phyloP scores from a whole-genome alignment of 345 rosid species.

The Populus nigra region DNA sequence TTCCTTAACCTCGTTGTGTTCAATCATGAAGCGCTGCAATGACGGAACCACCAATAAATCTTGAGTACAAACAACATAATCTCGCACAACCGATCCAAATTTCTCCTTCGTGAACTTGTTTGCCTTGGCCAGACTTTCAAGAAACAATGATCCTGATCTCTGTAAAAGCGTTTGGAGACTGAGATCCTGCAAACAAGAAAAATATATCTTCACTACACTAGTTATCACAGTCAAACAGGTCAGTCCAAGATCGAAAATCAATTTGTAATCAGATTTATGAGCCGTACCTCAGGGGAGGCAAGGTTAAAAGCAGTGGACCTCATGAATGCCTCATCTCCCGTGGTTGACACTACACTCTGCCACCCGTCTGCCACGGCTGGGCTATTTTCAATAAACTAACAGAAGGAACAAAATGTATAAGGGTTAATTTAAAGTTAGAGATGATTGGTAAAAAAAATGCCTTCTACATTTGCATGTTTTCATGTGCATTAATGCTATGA shows the following conservation, averaged over 20 bases:
- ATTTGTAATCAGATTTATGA: neutral
- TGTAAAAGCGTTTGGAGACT: neutral
- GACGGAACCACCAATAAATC: slow-evolving; percentile 8
- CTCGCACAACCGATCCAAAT: slow-evolving; percentile 26
- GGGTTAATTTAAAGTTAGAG: neutral
- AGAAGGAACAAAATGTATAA: neutral
- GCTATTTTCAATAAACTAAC: neutral
- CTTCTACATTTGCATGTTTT: too few relatives aligned
- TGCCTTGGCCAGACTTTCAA: neutral
- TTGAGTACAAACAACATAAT: slow-evolving; percentile 23
- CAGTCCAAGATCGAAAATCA: neutral
- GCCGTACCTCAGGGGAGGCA: slow-evolving; percentile 28
- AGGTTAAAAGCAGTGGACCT: slow-evolving; percentile 23
- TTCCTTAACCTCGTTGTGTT: slow-evolving; percentile 13
- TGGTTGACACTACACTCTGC: slow-evolving; percentile 22
- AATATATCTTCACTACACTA: too few relatives aligned
- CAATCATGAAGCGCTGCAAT: slow-evolving; percentile 37
- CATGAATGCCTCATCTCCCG: neutral
- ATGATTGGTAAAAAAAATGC: neutral
- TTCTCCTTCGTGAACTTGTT: slow-evolving; percentile 16
- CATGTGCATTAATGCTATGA: too few relatives aligned
- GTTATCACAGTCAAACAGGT: neutral
- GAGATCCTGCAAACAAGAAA: neutral
- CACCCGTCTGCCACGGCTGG: slow-evolving; percentile 10
- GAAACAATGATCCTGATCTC: slow-evolving; percentile 9